Evolutionary conservation across 805 yeast species (phyloP), one percentile per base, ranked within the genome.

Genomic region (Candida sithepensis): DNA sequence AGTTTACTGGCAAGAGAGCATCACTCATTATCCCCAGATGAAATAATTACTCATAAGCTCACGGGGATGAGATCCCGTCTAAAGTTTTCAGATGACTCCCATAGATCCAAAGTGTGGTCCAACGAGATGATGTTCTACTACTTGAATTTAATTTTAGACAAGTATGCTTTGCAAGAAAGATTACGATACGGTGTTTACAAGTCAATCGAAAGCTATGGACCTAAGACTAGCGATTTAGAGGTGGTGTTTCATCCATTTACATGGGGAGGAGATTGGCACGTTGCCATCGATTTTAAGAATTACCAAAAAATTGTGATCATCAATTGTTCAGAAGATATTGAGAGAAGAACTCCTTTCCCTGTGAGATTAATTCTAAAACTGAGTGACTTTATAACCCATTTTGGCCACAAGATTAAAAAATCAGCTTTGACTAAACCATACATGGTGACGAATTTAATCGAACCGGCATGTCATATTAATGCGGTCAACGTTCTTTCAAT

Each of bases 231-330:
- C 9, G 48, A 41, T 10, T 44, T 52, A 14, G 60, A 56, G n/a
- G 38, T 64, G 20, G 47, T 58, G 8, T 56, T 66, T 39, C 66
- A 61, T 42, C 71, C 71, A 3, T 64, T 67, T 33, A 44, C 41
- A 18, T 64, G 64, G 63, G 53, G 53, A 12, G 55, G 56, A 22
- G 57, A 63, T 36, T 67, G 70, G 70, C 68, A 67, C 49, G 46
- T 67, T 18, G 69, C 67, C 1, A 48, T 66, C 20, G 67, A 62
- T 19, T 60, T 66, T 40, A 53, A 52, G 32, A 43, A 53, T 9
- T 45, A 47, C 26, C 52, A 54, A 23, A 61, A 58, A 41, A 49
- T 66, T 13, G 54, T 66, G 2, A 43, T 66, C 16, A 42, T 66
- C 7, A 50, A 66, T 47, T 66, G 70, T 45, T 58, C 65, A 2